phyloP scores from a whole-genome alignment of 108 stramenopile species.

The Schizochytrium sp. region DNA sequence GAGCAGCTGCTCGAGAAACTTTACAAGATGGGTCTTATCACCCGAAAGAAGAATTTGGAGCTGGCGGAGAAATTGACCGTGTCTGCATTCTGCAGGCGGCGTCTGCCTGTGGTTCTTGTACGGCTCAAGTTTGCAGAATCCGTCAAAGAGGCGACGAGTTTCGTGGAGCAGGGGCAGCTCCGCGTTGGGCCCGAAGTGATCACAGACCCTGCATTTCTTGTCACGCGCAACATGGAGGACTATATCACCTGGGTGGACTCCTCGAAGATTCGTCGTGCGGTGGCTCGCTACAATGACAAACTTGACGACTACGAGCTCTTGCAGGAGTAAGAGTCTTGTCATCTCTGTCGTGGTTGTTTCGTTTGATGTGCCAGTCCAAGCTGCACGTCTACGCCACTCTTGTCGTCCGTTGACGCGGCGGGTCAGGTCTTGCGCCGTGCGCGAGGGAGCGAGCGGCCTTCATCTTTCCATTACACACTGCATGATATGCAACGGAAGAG shows the following conservation, averaged over 20 bases:
- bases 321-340: conserved; percentile 41
- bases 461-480: no score
- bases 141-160: conserved; percentile 77
- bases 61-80: conserved; percentile 82
- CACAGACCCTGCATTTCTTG: conserved; percentile 91
- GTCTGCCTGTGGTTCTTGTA: conserved; percentile 96
- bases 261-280: conserved; percentile 83
- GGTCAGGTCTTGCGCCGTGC: no score
- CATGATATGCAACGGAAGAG: no score
- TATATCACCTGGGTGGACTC: conserved; percentile 97
- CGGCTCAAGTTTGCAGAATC: conserved; percentile 93
- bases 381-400: no score
- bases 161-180: conserved; percentile 94
- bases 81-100: conserved; percentile 82
- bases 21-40: conserved; percentile 74
- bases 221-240: conserved; percentile 89
- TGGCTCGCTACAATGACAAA: conserved; percentile 91
- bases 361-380: no score
- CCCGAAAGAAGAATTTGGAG: conserved; percentile 67
- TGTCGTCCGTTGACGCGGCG: no score
- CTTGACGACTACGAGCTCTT: conserved; percentile 97
- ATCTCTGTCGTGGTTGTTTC: no score
- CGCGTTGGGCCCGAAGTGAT: conserved; percentile 96
- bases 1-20: conserved; percentile 89
- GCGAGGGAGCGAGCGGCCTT: no score